phyloP scores from a whole-genome alignment of 139 green algal species.

The Closterium sp. region DNA sequence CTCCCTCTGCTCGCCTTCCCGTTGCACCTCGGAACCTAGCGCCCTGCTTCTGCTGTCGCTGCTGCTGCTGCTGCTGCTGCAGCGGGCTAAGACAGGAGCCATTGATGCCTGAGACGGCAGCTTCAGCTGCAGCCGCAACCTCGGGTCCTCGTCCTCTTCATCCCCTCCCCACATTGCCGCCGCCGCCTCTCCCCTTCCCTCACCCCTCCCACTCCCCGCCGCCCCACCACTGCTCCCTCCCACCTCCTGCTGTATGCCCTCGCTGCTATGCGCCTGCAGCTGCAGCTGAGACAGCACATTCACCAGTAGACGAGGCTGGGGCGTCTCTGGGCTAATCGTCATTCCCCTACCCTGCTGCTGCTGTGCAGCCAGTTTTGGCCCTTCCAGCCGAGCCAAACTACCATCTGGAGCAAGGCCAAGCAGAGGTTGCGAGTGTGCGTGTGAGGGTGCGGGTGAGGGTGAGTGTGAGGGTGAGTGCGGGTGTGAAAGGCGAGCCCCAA shows the following conservation, averaged over 20 bases:
- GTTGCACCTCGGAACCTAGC: neutral
- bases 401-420: neutral
- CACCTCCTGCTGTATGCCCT: neutral
- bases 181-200: neutral
- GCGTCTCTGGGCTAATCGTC: neutral
- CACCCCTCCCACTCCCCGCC: neutral
- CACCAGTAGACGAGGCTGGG: neutral
- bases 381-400: neutral
- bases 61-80: too few relatives aligned
- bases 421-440: neutral
- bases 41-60: neutral
- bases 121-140: neutral
- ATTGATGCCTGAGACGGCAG: neutral
- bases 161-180: neutral
- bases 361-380: neutral
- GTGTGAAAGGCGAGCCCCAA: neutral
- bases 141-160: neutral
- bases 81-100: neutral
- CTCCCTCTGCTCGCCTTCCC: neutral
- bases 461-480: neutral
- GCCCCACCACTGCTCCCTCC: neutral
- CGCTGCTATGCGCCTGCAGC: neutral
- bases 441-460: neutral
- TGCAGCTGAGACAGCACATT: neutral
- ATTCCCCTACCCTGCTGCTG: neutral